These are phyloP conservation scores for Pseudogymnoascus sp. DNA, from an alignment of 2,329 filamentous ascomycete species.

Conservation along the genomic window DNA sequence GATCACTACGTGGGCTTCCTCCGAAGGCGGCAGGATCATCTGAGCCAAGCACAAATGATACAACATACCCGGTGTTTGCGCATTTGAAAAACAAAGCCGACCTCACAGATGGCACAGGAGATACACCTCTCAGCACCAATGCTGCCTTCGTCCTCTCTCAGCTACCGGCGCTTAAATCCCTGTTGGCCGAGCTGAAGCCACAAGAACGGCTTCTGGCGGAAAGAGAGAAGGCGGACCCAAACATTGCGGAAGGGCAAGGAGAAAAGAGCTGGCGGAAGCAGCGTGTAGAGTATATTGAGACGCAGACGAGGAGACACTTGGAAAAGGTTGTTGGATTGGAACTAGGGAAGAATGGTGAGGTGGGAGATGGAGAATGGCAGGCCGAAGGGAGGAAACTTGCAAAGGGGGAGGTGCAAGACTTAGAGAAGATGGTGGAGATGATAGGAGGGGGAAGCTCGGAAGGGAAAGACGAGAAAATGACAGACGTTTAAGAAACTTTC, in stretches of 20 bases:
- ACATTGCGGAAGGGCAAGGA: slow-evolving; percentile 27
- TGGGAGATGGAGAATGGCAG: slow-evolving; percentile 58
- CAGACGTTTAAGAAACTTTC: neutral
- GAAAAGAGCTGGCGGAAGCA: slow-evolving; percentile 57
- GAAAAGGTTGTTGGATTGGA: slow-evolving; percentile 63
- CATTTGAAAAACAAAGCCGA: slow-evolving; percentile 49
- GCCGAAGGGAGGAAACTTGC: slow-evolving; percentile 43
- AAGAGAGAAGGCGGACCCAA: slow-evolving; percentile 10
- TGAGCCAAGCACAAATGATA: slow-evolving; percentile 8
- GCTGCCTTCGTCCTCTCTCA: slow-evolving; percentile 75
- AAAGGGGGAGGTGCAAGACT: slow-evolving; percentile 47
- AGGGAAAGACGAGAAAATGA: slow-evolving; percentile 8
- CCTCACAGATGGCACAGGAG: slow-evolving; percentile 42
- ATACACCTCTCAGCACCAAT: slow-evolving; percentile 58
- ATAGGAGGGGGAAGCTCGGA: slow-evolving; percentile 30
- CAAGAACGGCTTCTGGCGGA: slow-evolving; percentile 44
- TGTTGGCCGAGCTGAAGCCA: slow-evolving; percentile 60
- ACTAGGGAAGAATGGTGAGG: slow-evolving; percentile 50
- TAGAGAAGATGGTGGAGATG: slow-evolving; percentile 44
- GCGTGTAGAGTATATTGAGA: slow-evolving; percentile 75
- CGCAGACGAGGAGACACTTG: slow-evolving; percentile 66
- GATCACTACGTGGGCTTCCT: slow-evolving; percentile 43
- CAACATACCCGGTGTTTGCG: slow-evolving; percentile 36
- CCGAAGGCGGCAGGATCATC: slow-evolving; percentile 29
- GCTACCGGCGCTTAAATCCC: slow-evolving; percentile 65